A percentile compares a stretch with the other conserved stretches of the same genome.
Conservation (phyloP, 2,329 filamentous ascomycete species). For the Penicillium thymicola region DNA sequence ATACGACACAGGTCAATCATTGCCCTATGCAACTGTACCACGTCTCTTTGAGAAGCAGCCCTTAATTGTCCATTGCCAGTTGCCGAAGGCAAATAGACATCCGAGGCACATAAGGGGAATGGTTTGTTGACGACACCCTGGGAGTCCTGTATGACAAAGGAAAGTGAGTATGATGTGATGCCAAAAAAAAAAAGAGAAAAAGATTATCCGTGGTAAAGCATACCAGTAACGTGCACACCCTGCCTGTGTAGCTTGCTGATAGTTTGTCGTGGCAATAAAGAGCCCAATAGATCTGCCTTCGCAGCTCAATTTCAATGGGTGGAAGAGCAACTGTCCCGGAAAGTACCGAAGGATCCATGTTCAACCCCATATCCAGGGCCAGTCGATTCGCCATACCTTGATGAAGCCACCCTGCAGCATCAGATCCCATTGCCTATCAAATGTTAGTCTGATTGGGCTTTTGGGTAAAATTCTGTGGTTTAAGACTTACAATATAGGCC, state of each 20-base stretch:
- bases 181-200: no score
- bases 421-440: conserved; percentile 32
- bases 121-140: conserved; percentile 33
- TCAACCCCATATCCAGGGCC: conserved; percentile 39
- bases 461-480: neutral
- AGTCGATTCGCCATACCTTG: conserved; percentile 40
- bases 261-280: conserved; percentile 39
- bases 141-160: conserved; percentile 21
- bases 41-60: conserved; percentile 16
- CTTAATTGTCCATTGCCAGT: conserved; percentile 17
- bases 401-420: conserved; percentile 38
- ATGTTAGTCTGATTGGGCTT: neutral
- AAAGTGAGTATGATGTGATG: neutral
- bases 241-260: conserved; percentile 35
- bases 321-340: conserved; percentile 25
- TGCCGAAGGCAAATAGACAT: conserved; percentile 10
- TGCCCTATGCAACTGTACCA: conserved; percentile 23
- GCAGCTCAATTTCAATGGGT: conserved; percentile 29
- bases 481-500: conserved; percentile 26
- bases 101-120: conserved; percentile 11
- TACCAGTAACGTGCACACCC: conserved; percentile 38
- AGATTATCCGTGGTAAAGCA: neutral
- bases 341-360: conserved; percentile 33
- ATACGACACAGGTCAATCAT: conserved; percentile 31
- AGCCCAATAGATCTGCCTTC: conserved; percentile 39